Base-by-base conservation (phyloP, 2,329 filamentous ascomycete species). In the Trichoderma sp. region DNA sequence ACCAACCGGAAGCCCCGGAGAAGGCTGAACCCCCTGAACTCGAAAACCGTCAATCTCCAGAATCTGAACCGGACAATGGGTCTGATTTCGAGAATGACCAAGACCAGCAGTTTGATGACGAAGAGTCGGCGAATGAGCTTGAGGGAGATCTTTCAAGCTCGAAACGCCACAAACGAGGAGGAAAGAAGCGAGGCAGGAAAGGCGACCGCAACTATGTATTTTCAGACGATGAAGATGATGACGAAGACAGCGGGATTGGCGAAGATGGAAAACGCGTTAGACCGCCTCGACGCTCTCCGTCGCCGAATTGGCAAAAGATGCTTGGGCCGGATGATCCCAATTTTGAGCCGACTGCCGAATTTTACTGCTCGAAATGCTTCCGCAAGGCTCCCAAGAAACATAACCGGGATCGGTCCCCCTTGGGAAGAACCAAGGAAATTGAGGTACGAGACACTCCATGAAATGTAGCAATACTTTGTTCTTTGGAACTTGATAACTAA, bases 321-420 rank as follows among this genome's bases (percentile, higher is more conserved):
- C 74, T 77, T 1, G 75, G 74, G 0, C 72, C 72, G 3, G 54
- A 60, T 2, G 70, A 72, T 19, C 71, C 71, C 0, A 9, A 67
- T 3, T 79, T 76, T 52, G 71, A 71, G 8, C 76, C 75, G 0
- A 67, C 69, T 1, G 73, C 73, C 1, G 71, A 74, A 17, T 74
- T 74, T 71, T 77, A 77, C 70, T 79, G 77, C 64, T 79, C 77
- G 8, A 76, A 71, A 45, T 77, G 76, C 53, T 72, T 77, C 12
- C 73, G 75, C 35, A 76, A 73, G 19, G 73, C 71, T 8, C 74
- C 75, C 13, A 76, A 74, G 66, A 65, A 67, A 8, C 70, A 69
- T n/a, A 75, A 70, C 5, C 72, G 70, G 0, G 71, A 68, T 7
- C 68, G 69, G 1, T 70, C 71, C 0, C 42, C 61, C 0, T 29